phyloP scores from a whole-genome alignment of 75 land plant species.

The Sequoiadendron giganteum region DNA sequence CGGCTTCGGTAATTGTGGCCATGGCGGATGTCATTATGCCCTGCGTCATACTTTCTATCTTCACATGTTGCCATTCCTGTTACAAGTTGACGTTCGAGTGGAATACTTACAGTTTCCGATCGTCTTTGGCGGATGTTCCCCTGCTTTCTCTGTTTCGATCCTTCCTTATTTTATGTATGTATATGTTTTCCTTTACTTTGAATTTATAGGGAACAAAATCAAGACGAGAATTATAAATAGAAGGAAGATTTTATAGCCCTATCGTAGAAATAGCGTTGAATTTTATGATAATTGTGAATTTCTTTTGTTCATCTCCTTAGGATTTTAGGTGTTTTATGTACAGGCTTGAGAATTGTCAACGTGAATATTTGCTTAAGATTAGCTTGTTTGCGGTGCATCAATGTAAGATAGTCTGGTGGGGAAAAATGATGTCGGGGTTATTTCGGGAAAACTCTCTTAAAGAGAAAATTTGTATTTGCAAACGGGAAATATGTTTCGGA shows the following conservation, averaged over 20 bases:
- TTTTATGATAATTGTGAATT: not conserved
- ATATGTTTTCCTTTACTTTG: not conserved
- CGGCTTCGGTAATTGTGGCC: constrained; percentile 35
- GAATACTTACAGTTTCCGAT: constrained; percentile 29
- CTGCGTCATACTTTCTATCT: constrained; percentile 27
- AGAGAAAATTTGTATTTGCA: no score
- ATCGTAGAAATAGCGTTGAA: not conserved
- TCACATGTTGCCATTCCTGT: constrained; percentile 34
- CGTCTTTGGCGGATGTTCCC: constrained; percentile 41
- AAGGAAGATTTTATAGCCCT: not conserved
- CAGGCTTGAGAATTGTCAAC: not conserved
- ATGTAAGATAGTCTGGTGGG: no score
- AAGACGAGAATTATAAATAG: not conserved
- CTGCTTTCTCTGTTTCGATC: constrained; percentile 39
- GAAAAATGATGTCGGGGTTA: no score
- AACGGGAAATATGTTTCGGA: no score
- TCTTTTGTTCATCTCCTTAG: not conserved
- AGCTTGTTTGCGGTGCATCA: no score
- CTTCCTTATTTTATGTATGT: constrained; percentile 36
- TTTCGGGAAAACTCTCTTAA: no score
- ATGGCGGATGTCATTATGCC: constrained; percentile 26
- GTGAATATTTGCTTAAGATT: no score
- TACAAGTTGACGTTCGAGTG: constrained; percentile 26
- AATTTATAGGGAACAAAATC: not conserved
- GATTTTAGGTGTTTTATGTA: not conserved